phyloP scores from a whole-genome alignment of 257 asterid species.

The Solanum sparsipilum region DNA sequence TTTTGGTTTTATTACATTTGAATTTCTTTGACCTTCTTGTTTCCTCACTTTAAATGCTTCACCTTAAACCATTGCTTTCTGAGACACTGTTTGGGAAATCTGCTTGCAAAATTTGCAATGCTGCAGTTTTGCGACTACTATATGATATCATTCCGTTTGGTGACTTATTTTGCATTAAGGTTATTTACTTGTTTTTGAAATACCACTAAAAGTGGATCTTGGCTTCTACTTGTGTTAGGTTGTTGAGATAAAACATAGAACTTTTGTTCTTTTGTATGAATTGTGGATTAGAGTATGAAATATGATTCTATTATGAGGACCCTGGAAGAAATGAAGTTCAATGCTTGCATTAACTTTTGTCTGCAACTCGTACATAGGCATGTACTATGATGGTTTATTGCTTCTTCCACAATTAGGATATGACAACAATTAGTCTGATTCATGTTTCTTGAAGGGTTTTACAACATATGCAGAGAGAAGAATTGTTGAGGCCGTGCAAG shows the following conservation, averaged over 20 bases:
- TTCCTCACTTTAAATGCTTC: neutral
- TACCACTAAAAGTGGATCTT: neutral
- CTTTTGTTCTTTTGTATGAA: neutral
- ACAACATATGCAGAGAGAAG: conserved; percentile 89
- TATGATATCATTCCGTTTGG: neutral
- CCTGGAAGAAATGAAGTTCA: neutral
- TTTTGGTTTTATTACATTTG: neutral
- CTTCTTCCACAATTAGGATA: neutral
- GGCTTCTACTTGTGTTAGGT: neutral
- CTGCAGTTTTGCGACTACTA: neutral
- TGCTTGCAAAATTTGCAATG: neutral
- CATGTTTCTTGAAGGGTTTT: conserved; percentile 54
- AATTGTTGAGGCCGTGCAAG: conserved; percentile 93
- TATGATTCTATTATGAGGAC: neutral
- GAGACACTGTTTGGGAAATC: neutral
- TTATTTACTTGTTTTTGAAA: neutral
- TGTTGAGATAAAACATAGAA: neutral
- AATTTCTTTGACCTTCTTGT: neutral
- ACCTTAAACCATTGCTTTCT: neutral
- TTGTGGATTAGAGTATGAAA: neutral
- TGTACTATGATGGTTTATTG: neutral
- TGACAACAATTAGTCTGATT: neutral
- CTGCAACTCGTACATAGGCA: neutral
- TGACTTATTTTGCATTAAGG: neutral
- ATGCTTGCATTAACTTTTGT: neutral